phyloP scores from a whole-genome alignment of 2,329 filamentous ascomycete genomes.

The Xylaria hypoxylon region DNA sequence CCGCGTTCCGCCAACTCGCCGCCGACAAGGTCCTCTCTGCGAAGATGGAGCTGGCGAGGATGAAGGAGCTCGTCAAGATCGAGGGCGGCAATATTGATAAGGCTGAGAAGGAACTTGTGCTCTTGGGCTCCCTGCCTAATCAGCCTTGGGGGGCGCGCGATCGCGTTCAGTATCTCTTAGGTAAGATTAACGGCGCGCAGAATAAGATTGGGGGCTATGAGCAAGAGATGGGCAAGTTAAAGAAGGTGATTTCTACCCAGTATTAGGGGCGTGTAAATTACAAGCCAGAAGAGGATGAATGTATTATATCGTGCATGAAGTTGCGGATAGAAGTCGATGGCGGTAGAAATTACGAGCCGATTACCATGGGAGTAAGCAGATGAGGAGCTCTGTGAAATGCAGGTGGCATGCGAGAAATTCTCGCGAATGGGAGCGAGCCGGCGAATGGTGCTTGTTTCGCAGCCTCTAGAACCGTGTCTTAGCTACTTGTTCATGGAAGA shows the following conservation, averaged over 20 bases:
- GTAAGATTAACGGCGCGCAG: conserved; percentile 80
- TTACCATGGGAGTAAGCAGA: background rate
- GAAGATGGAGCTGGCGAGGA: conserved; percentile 76
- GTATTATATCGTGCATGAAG: background rate
- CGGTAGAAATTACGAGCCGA: background rate
- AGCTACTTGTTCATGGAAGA: no score
- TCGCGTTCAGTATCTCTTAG: conserved; percentile 77
- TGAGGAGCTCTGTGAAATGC: background rate
- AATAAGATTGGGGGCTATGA: conserved; percentile 79
- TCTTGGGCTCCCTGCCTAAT: conserved; percentile 77
- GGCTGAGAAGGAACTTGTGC: conserved; percentile 79
- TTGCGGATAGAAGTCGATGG: no score
- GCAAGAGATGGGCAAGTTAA: conserved; percentile 75
- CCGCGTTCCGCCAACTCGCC: conserved; percentile 80
- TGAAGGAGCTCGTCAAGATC: conserved; percentile 75
- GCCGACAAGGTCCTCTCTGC: conserved; percentile 78
- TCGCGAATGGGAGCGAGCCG: no score
- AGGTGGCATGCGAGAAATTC: no score
- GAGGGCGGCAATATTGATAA: conserved; percentile 82
- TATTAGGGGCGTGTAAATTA: conserved; percentile 31
- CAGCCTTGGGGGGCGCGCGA: conserved; percentile 75
- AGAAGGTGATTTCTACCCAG: conserved; percentile 71
- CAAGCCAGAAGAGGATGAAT: background rate
- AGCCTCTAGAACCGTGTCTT: no score
- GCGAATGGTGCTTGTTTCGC: no score